Evolutionary conservation across 371 early-diverging fungal genomes (phyloP), one percentile per base, ranked within the genome.

Genomic region (Parasitella parasitica): DNA sequence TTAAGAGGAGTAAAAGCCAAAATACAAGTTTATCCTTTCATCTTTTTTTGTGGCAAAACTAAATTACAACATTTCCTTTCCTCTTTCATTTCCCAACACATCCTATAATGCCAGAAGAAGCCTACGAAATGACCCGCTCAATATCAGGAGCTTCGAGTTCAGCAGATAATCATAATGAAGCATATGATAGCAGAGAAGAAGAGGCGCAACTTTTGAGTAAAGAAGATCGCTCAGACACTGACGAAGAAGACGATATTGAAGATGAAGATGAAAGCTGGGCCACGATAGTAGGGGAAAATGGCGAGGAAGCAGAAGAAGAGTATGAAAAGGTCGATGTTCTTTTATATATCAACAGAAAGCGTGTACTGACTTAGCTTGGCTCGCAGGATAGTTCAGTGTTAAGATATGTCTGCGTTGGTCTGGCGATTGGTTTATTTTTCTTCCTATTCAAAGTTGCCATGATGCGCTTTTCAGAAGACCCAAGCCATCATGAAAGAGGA

Each of bases 391-490:
- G 46, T 52, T 57, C 61, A 15, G 30, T 53, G 18, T 43, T 61
- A 30, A 53, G 66, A 41, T 72, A 62, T 34, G 46, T 55, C 4
- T 36, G 62, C 18, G 43, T 70, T 43, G 70, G 67, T 13, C 13
- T 58, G 12, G 49, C 66, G 7, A 61, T 75, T 22, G 75, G 75
- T 3, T 32, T 75, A 13, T 46, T 54, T 1, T 72, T 71, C 30
- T n/a, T 75, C 27, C n/a, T 72, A 22, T 67, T 72, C 32, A 72
- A 61, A 48, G 2, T 78, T 1, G 27, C 59, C 1, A 39, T 74
- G 37, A 51, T 67, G 16, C 54, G 57, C 9, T 64, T 69, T 36
- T 22, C 51, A 8, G 35, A 54, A 26, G 49, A 49, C n/a, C 32
- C 63, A 28, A 34, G 49, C 0, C 72, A 64, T 12, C 35, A 35